phyloP scores from a whole-genome alignment of 805 yeast genomes.

The Spathaspora arborariae region DNA sequence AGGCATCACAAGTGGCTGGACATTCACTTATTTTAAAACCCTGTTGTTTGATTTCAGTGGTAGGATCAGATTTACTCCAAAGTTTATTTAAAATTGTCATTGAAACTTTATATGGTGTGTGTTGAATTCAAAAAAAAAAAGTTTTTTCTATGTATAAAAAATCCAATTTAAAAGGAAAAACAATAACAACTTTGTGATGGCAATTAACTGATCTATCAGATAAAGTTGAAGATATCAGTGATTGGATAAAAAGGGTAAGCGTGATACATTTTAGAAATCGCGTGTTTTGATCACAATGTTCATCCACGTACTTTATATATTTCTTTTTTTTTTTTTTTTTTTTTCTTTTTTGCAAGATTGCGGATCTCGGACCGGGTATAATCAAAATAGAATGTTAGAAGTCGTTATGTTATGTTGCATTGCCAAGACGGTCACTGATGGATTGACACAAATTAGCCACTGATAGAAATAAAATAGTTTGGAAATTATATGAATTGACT shows the following conservation, averaged over 20 bases:
- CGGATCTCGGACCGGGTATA: no score
- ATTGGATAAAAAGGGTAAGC: neutral
- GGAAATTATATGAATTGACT: no score
- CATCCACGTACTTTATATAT: neutral
- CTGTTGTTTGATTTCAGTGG: constrained; percentile 24
- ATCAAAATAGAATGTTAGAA: no score
- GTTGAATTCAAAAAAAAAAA: neutral
- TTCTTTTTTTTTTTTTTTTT: constrained; percentile 1
- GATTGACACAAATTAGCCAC: no score
- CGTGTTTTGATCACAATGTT: neutral
- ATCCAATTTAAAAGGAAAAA: neutral
- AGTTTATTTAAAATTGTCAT: constrained; percentile 7
- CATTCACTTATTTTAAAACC: constrained; percentile 43
- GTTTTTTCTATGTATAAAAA: neutral
- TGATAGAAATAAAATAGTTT: no score
- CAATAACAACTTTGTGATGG: neutral
- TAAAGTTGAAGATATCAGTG: neutral
- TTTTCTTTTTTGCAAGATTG: no score
- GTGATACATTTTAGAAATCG: neutral
- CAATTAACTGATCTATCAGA: neutral
- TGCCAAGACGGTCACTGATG: no score
- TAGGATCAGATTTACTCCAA: constrained; percentile 1
- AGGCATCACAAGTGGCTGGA: constrained; percentile 50
- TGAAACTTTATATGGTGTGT: neutral
- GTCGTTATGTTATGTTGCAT: no score